phyloP scores from a whole-genome alignment of 2,329 filamentous ascomycete genomes.

The Ambrosiella cleistominuta region DNA sequence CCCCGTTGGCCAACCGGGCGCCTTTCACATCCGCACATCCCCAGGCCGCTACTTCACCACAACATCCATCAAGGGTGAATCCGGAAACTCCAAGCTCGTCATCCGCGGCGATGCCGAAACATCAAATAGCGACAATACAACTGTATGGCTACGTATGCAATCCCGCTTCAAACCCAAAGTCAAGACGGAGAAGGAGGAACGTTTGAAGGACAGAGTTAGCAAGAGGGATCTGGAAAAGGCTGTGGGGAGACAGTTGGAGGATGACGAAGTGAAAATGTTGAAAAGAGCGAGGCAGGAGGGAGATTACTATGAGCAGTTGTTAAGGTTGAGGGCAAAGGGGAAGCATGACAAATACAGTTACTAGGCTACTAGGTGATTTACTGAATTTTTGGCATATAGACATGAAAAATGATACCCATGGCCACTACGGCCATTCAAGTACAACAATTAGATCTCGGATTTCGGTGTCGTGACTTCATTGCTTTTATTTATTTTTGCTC shows the following conservation, averaged over 20 bases:
- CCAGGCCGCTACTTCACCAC: slow-evolving; percentile 50
- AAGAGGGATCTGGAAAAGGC: slow-evolving; percentile 68
- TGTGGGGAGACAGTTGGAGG: slow-evolving; percentile 57
- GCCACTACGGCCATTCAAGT: not conserved
- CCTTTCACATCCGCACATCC: slow-evolving; percentile 58
- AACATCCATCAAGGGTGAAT: slow-evolving; percentile 36
- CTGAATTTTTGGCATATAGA: not conserved
- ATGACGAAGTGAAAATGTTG: slow-evolving; percentile 70
- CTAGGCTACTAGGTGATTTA: not conserved
- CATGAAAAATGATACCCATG: slow-evolving; percentile 1
- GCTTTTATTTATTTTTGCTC: slow-evolving; percentile 1
- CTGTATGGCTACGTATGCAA: slow-evolving; percentile 77
- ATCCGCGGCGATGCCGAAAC: slow-evolving; percentile 62
- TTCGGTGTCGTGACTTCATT: not conserved
- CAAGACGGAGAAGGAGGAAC: slow-evolving; percentile 58
- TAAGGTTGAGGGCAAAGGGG: slow-evolving; percentile 77
- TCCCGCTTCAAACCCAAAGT: slow-evolving; percentile 79
- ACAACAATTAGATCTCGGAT: not conserved
- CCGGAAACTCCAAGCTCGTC: slow-evolving; percentile 36
- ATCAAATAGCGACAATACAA: slow-evolving; percentile 48
- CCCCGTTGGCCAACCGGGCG: slow-evolving; percentile 37
- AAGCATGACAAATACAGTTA: slow-evolving; percentile 72
- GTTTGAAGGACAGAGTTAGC: slow-evolving; percentile 69
- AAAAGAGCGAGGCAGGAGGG: slow-evolving; percentile 74
- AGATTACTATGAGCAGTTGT: slow-evolving; percentile 70